Evolutionary conservation across 2,329 filamentous ascomycete genomes (phyloP), one percentile per base, ranked within the genome.

Genomic region (Fusarium concolor): DNA sequence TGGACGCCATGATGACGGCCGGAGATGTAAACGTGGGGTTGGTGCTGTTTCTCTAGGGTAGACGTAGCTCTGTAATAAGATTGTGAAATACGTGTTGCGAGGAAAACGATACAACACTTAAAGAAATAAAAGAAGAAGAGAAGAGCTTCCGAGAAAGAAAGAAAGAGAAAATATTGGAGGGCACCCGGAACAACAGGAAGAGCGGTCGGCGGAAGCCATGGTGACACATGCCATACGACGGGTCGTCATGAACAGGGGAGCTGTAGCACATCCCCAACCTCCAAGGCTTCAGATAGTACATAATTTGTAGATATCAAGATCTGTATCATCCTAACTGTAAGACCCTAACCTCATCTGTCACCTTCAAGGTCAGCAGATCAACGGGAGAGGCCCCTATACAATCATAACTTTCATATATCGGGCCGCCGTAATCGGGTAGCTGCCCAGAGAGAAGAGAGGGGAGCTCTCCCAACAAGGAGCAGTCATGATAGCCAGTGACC

Each of bases 1-100:
- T 57, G 31, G 68, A 42, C 20, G 65, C 71, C 76, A 78, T 78
- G 61, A 37, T 53, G 62, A 46, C 20, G 47, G 29, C 35, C 28
- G 26, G 39, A 47, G 22, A 42, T 28, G 42, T 39, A 62, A 51
- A 50, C 43, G 35, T 52, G 42, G 38, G 39, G 20, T 53, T 29
- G 37, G 10, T 33, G 20, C 20, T 18, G 33, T 37, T 28, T 67
- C 61, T 68, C 20, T 45, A 68, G 66, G 66, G 66, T 70, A 67
- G 15, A 17, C 22, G 22, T 35, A 22, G 20, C 42, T 46, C 28
- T 20, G 29, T 50, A 12, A 31, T 38, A 42, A n/a, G 46, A 44
- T 43, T 26, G 26, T 10, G 26, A 46, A 46, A 33, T 57, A 53
- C 28, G 18, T 20, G 17, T 44, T 20, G 33, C 17, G 31, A 33